A percentile compares a stretch with the other conserved stretches of the same genome.
Evolutionary conservation across 441 rosid species (phyloP).

Genomic region (Euphorbia celastroides): DNA sequence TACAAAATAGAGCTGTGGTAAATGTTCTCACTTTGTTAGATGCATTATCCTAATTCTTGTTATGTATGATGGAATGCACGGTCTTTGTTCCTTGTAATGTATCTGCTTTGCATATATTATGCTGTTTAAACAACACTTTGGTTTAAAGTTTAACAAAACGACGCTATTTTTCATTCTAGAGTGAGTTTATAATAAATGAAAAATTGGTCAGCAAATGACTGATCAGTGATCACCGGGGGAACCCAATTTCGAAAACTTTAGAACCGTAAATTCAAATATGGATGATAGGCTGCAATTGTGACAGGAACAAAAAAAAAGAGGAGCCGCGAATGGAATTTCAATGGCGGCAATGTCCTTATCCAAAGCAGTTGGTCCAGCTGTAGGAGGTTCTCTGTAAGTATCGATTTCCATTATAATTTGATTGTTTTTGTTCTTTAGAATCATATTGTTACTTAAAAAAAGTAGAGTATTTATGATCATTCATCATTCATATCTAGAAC

Average conservation of each 20-base stretch:
- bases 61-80: no score
- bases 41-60: neutral
- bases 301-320: constrained; percentile 60
- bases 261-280: neutral
- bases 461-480: neutral
- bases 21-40: neutral
- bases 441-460: neutral
- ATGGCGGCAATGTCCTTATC: constrained; percentile 71
- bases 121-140: neutral
- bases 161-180: no score
- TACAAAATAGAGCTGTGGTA: constrained; percentile 75
- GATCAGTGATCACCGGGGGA: neutral
- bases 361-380: constrained; percentile 70
- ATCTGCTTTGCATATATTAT: neutral
- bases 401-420: neutral
- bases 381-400: constrained; percentile 59
- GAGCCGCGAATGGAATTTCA: constrained; percentile 72
- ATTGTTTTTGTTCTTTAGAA: neutral
- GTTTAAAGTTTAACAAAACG: no score
- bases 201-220: neutral
- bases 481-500: no score
- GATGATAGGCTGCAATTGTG: no score
- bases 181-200: neutral
- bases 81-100: neutral
- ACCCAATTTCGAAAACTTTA: neutral